Conservation (phyloP, 2,329 filamentous ascomycete genomes). For the Penicillium sp. region DNA sequence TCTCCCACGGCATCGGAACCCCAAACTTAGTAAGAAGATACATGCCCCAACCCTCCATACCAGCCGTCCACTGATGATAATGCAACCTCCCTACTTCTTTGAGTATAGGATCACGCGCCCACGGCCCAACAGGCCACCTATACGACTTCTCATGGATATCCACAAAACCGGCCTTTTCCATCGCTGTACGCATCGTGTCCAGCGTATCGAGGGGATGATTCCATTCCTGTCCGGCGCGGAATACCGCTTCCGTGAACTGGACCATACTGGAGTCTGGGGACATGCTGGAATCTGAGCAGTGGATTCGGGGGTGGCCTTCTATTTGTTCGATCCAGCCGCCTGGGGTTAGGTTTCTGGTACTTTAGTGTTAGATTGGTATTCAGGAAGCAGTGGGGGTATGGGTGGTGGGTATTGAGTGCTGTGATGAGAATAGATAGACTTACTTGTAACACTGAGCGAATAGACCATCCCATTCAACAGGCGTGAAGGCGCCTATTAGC, state of each 20-base stretch:
- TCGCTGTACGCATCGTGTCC: constrained; percentile 19
- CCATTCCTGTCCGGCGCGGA: constrained; percentile 16
- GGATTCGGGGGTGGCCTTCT: constrained; percentile 1
- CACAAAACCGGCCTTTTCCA: constrained; percentile 28
- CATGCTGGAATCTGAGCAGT: constrained; percentile 1
- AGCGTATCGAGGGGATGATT: constrained; percentile 21
- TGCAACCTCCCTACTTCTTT: constrained; percentile 42
- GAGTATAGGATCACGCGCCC: constrained; percentile 26
- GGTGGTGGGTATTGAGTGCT: no score
- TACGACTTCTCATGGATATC: constrained; percentile 27
- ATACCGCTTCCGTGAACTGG: constrained; percentile 2
- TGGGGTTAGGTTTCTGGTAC: constrained; percentile 3
- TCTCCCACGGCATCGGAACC: constrained; percentile 9
- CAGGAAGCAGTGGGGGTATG: not conserved
- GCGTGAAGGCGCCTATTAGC: constrained; percentile 6
- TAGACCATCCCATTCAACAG: constrained; percentile 4
- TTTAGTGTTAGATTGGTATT: not conserved
- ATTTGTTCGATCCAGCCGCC: constrained; percentile 8
- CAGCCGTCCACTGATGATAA: constrained; percentile 22
- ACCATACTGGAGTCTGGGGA: not conserved
- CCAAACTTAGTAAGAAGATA: constrained; percentile 23
- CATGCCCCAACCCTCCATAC: constrained; percentile 25
- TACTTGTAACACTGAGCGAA: constrained; percentile 7
- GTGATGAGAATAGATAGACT: not conserved
- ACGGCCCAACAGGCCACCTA: constrained; percentile 27